Percentiles rank a stretch among this genome's conserved stretches.
phyloP scores from a whole-genome alignment of 2,329 filamentous ascomycete genomes.

The Xylaria sp. region DNA sequence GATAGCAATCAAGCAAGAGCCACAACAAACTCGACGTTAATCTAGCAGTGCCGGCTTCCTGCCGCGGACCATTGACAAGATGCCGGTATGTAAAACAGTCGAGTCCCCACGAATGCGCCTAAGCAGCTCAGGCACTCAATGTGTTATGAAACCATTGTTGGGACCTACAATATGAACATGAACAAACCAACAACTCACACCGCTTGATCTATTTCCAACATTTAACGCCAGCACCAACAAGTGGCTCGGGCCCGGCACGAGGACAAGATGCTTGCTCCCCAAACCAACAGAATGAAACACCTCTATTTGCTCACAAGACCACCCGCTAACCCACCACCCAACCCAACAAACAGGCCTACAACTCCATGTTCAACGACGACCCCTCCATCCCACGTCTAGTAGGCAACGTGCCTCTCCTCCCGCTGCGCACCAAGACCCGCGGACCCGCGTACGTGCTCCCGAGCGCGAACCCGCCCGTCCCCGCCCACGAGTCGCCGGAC shows the following conservation, averaged over 20 bases:
- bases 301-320: neutral
- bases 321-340: constrained; percentile 20
- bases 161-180: neutral
- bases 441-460: constrained; percentile 92
- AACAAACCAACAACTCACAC: constrained; percentile 7
- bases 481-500: constrained; percentile 74
- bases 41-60: constrained; percentile 41
- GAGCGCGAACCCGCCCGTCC: constrained; percentile 65
- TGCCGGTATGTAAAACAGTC: constrained; percentile 57
- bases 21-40: constrained; percentile 24
- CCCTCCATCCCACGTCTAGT: constrained; percentile 70
- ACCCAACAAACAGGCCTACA: constrained; percentile 78
- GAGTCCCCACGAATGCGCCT: neutral
- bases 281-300: constrained; percentile 14
- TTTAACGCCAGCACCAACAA: constrained; percentile 2
- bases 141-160: neutral
- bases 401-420: constrained; percentile 95
- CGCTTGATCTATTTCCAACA: neutral
- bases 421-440: constrained; percentile 92
- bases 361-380: constrained; percentile 94
- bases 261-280: constrained; percentile 5
- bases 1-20: neutral
- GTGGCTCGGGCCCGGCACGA: neutral
- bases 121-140: constrained; percentile 7
- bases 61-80: constrained; percentile 53